Evolutionary conservation across 495 filamentous ascomycete genomes (phyloP).

Genomic region (Amorphotheca resinae): DNA sequence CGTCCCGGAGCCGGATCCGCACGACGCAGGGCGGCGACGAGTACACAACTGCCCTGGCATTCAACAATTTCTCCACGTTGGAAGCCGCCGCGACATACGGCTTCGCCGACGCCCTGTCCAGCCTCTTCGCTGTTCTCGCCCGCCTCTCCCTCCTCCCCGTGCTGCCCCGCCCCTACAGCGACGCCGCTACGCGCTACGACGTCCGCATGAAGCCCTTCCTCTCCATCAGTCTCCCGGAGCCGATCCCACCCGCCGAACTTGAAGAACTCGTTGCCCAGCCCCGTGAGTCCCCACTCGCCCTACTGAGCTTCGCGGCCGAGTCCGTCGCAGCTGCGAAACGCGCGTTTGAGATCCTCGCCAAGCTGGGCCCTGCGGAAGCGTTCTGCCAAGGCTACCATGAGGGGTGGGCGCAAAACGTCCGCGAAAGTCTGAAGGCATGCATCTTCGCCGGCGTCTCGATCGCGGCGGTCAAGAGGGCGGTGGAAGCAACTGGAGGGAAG

Average conservation of each 20-base stretch:
- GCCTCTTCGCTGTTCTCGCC: conserved; percentile 52
- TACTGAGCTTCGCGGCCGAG: conserved; percentile 49
- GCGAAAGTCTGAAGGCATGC: conserved; percentile 48
- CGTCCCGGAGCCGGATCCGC: conserved; percentile 18
- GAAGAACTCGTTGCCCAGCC: conserved; percentile 25
- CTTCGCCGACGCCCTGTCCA: conserved; percentile 55
- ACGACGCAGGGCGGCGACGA: conserved; percentile 25
- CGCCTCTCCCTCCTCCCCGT: conserved; percentile 46
- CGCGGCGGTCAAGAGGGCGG: conserved; percentile 38
- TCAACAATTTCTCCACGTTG: conserved; percentile 47
- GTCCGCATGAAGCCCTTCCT: conserved; percentile 85
- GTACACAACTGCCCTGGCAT: conserved; percentile 42
- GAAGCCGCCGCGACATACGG: conserved; percentile 57
- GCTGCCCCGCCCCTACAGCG: conserved; percentile 56
- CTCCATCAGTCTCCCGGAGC: conserved; percentile 51
- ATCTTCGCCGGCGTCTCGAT: conserved; percentile 56
- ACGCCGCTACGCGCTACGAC: conserved; percentile 62
- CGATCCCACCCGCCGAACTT: conserved; percentile 57
- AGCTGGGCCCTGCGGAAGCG: conserved; percentile 32
- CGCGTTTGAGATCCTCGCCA: conserved; percentile 48
- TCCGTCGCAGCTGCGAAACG: conserved; percentile 49
- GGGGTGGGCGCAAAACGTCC: conserved; percentile 44
- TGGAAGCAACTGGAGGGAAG: conserved; percentile 11
- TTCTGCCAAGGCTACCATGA: conserved; percentile 38
- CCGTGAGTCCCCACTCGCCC: conserved; percentile 23